phyloP scores from a whole-genome alignment of 1,284 basidiomycete genomes.

The Ceratobasidium sp. region DNA sequence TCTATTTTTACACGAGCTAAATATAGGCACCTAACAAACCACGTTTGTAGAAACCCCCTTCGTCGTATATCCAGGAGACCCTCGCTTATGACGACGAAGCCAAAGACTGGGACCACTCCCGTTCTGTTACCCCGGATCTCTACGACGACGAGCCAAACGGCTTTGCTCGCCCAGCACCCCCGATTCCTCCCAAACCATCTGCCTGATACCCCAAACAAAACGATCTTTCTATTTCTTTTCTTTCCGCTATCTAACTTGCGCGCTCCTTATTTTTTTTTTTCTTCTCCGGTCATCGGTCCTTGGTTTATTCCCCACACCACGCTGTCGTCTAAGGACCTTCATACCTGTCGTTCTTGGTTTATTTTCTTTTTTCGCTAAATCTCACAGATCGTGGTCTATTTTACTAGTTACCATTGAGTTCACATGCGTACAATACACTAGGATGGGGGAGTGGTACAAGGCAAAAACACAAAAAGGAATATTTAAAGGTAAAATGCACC shows the following conservation, averaged over 20 bases:
- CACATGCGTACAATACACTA: conserved; percentile 34
- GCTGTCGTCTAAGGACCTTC: neutral
- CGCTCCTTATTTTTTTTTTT: conserved; percentile 6
- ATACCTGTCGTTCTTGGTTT: neutral
- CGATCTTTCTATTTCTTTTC: conserved; percentile 16
- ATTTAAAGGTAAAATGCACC: neutral
- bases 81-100: conserved; percentile 70
- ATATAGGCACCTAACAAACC: neutral
- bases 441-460: conserved; percentile 26
- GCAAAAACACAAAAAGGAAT: neutral
- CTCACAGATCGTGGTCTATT: conserved; percentile 19
- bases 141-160: conserved; percentile 18
- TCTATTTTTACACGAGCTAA: neutral
- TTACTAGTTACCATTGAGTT: conserved; percentile 12
- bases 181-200: conserved; percentile 34
- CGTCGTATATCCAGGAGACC: conserved; percentile 82
- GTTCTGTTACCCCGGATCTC: conserved; percentile 18
- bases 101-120: conserved; percentile 33
- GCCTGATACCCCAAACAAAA: conserved; percentile 25
- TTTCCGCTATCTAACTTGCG: neutral
- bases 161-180: neutral
- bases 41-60: conserved; percentile 67
- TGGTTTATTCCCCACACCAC: neutral
- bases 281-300: neutral
- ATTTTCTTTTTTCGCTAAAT: neutral